phyloP scores from a whole-genome alignment of 257 asterid genomes.

The Gardenia jasminoides region DNA sequence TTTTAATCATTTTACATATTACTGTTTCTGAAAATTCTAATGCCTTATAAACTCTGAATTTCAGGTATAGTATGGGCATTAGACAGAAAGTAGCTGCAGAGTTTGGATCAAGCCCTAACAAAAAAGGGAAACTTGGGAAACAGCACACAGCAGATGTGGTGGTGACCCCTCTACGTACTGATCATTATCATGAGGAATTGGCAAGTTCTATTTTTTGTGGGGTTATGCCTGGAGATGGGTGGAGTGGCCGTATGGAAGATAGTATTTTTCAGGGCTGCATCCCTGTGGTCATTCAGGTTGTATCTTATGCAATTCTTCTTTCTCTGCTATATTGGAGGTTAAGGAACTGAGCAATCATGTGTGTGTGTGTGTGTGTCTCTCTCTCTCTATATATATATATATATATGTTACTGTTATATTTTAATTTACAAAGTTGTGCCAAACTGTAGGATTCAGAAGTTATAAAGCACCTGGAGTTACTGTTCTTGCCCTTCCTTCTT shows the following conservation, averaged over 20 bases:
- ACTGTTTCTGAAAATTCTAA: neutral
- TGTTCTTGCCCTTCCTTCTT: neutral
- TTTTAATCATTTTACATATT: neutral
- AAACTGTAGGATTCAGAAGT: neutral
- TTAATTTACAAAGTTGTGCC: neutral
- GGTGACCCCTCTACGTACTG: conserved; percentile 71
- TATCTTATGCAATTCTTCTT: neutral
- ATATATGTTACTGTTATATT: neutral
- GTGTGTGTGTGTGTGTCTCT: too few relatives aligned
- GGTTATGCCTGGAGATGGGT: conserved; percentile 99
- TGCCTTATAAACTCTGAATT: neutral
- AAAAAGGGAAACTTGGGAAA: conserved; percentile 86
- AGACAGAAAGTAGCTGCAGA: conserved; percentile 93
- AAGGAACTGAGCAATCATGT: neutral
- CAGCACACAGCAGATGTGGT: conserved; percentile 74
- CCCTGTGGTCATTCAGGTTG: conserved; percentile 92
- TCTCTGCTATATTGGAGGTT: neutral
- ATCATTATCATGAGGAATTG: conserved; percentile 64
- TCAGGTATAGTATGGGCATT: conserved; percentile 99
- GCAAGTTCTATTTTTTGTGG: conserved; percentile 86
- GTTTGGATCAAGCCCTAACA: conserved; percentile 81
- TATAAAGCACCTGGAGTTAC: neutral
- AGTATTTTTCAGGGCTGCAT: conserved; percentile 93
- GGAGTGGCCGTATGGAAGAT: conserved; percentile 99
- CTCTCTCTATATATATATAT: too few relatives aligned